phyloP scores from a whole-genome alignment of 441 rosid species.

The Jatropha multifida region DNA sequence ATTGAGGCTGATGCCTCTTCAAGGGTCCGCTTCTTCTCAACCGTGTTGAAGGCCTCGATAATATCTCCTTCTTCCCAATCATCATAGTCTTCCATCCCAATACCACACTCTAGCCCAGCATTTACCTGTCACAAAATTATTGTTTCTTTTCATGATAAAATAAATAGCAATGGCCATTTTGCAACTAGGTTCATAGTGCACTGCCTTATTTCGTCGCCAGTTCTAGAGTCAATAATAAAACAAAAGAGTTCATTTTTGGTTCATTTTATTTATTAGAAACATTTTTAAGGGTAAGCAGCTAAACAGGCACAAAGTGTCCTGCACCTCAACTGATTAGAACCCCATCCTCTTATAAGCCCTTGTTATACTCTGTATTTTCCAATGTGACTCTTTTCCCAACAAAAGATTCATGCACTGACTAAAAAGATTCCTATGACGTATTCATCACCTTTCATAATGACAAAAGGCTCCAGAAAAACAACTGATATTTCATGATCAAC shows the following conservation, averaged over 20 bases:
- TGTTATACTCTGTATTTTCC: no score
- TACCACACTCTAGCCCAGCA: constrained; percentile 92
- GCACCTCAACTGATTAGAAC: no score
- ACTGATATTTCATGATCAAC: neutral
- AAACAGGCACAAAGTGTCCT: neutral
- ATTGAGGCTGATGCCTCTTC: constrained; percentile 97
- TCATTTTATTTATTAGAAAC: neutral
- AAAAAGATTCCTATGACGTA: neutral
- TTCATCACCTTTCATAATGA: neutral
- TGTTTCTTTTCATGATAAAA: neutral
- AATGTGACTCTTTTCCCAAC: no score
- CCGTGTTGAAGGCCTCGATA: constrained; percentile 66
- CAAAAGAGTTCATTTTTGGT: neutral
- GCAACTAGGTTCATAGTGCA: neutral
- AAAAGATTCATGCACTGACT: neutral
- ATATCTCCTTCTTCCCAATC: constrained; percentile 82
- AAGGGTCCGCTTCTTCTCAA: constrained; percentile 80
- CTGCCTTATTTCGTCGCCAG: neutral
- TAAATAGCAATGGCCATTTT: neutral
- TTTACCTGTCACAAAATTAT: constrained; percentile 47
- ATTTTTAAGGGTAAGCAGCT: neutral
- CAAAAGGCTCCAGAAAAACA: neutral
- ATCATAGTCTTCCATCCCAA: constrained; percentile 61
- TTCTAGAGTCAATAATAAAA: neutral
- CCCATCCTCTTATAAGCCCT: no score